Base-by-base conservation (phyloP, 169 alveolate genomes). In the Besnoitia besnoiti region DNA sequence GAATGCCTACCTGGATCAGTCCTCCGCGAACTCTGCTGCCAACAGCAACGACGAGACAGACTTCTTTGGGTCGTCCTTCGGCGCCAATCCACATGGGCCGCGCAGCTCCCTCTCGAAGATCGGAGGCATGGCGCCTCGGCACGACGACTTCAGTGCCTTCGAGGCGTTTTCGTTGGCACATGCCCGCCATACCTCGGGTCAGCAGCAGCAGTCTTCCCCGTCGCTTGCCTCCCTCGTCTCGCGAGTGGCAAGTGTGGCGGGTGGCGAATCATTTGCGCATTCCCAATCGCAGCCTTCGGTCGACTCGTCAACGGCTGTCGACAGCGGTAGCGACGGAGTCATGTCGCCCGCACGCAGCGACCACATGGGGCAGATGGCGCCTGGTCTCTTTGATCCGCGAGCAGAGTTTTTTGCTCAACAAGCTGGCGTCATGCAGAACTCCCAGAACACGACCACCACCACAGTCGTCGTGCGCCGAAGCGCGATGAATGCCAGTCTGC, bases 301-400 rank as follows among this genome's bases (percentile, higher is more conserved):
- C 44, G 82, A 73, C n/a, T 39, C 82, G 46, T 73, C 82, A 19
- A 73, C 82, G 5, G 82, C 39, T n/a, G 82, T 73, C 16, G 82
- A 73, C 82, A 73, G 82, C 46, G 82, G 82, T 42, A 73, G 82
- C 82, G 82, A 73, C n/a, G 47, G n/a, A 37, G 82, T 19, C 44
- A 19, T 4, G 10, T 73, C 40, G 3, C 44, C 82, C 2, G 44
- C 47, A 10, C 67, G 67, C 33, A n/a, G 67, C 12, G 67, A 55
- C 33, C 67, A 55, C 30, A 21, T 10, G 10, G 39, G 46, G 8
- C 82, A 73, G 44, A 39, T n/a, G 3, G 46, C 30, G 44, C 3
- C n/a, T 16, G 82, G 46, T 35, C 5, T 73, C 82, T 73, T 19
- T n/a, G 82, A 73, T 42, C 5, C 47, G 2, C 46, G 82, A 39